Conservation (phyloP, 345 rosid species). For the Gynandropsis gynandra region DNA sequence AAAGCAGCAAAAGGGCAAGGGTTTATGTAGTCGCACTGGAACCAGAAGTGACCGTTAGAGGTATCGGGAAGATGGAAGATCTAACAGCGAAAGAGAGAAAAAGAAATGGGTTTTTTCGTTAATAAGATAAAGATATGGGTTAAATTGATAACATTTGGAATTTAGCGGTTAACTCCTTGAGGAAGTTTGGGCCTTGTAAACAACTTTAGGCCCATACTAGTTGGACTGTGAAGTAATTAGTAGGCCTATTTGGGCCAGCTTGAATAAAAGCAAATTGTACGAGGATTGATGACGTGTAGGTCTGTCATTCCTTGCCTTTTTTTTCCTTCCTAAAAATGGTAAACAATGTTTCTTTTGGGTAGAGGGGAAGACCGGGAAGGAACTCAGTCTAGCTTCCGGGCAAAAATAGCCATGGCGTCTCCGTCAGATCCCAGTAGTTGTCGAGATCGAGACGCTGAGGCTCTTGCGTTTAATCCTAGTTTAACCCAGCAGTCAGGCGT, state of each 20-base stretch:
- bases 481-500: not conserved
- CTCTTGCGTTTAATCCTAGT: not conserved
- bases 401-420: conserved; percentile 4
- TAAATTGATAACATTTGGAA: not conserved
- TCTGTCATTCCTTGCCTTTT: not conserved
- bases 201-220: not conserved
- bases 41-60: conserved; percentile 19
- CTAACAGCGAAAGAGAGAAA: conserved; percentile 8
- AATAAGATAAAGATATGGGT: conserved; percentile 6
- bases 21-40: not conserved
- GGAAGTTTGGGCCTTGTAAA: too few species aligned
- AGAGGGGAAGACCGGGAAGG: too few species aligned
- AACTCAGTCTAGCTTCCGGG: too few species aligned
- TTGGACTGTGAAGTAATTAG: conserved; percentile 11
- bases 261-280: too few species aligned
- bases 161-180: conserved; percentile 2
- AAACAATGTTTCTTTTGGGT: not conserved
- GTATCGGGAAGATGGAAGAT: conserved; percentile 1
- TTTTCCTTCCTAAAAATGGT: not conserved
- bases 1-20: not conserved
- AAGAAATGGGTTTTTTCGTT: conserved; percentile 3
- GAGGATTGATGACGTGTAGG: not conserved
- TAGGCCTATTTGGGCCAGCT: too few species aligned
- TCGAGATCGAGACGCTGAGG: not conserved
- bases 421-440: not conserved